phyloP scores from a whole-genome alignment of 1,139 yeast species.

The Lodderomyces parapsilosis region DNA sequence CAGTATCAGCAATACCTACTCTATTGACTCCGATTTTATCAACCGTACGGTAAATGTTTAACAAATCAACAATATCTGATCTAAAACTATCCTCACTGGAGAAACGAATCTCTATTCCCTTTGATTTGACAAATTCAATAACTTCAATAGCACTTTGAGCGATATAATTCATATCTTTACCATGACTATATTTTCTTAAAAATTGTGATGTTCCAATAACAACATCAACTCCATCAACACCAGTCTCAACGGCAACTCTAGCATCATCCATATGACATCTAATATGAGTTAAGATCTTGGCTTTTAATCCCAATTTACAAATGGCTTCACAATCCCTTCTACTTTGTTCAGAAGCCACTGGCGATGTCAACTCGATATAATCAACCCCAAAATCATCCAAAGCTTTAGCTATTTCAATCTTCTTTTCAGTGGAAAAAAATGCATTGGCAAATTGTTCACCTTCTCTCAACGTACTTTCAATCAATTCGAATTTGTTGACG shows the following conservation, averaged over 20 bases:
- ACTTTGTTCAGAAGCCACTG: constrained; percentile 95
- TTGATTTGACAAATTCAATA: constrained; percentile 94
- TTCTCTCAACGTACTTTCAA: constrained; percentile 94
- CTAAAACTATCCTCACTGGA: constrained; percentile 97
- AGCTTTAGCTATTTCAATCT: constrained; percentile 96
- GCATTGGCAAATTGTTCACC: constrained; percentile 99
- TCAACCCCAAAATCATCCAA: constrained; percentile 97
- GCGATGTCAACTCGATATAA: constrained; percentile 95
- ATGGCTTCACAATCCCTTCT: constrained; percentile 95
- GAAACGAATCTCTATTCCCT: constrained; percentile 95
- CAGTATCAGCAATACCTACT: constrained; percentile 99
- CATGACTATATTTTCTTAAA: constrained; percentile 91
- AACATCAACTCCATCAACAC: constrained; percentile 98
- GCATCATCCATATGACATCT: constrained; percentile 99
- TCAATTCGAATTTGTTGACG: constrained; percentile 84
- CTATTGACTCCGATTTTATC: constrained; percentile 98
- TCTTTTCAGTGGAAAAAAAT: constrained; percentile 90
- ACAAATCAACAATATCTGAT: constrained; percentile 91
- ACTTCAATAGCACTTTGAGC: constrained; percentile 96
- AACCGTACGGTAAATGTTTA: constrained; percentile 94
- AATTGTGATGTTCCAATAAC: constrained; percentile 98
- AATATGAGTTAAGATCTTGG: constrained; percentile 88
- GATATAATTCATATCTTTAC: constrained; percentile 98
- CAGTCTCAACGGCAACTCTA: constrained; percentile 93
- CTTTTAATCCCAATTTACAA: constrained; percentile 93